Evolutionary conservation across 805 yeast species (phyloP).

Genomic region (Candida jianshihensis): DNA sequence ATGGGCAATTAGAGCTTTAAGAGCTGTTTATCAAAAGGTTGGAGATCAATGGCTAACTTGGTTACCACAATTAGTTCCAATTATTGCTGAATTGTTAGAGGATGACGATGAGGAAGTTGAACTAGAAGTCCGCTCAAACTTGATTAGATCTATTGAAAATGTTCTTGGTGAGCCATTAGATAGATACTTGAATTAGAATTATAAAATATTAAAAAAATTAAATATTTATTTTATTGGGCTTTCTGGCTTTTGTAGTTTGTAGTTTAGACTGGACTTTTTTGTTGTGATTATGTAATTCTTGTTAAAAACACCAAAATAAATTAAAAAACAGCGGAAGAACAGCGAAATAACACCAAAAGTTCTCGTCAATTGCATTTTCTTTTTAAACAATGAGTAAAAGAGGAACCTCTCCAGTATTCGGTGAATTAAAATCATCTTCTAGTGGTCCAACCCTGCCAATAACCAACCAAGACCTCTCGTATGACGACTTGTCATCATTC

Average conservation of each 20-base stretch:
- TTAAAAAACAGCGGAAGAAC: too few species aligned
- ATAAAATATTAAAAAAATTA: not conserved
- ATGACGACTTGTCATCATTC: constrained; percentile 18
- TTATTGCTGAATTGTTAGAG: constrained; percentile 90
- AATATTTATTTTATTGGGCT: not conserved
- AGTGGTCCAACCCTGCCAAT: constrained; percentile 12
- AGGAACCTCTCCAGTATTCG: not conserved
- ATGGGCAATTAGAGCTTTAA: constrained; percentile 78
- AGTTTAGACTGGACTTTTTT: too few species aligned
- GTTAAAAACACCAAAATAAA: too few species aligned
- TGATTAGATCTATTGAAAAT: constrained; percentile 85
- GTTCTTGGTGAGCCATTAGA: constrained; percentile 95
- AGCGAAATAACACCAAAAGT: too few species aligned
- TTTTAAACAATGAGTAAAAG: constrained; percentile 5
- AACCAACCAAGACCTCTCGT: constrained; percentile 10
- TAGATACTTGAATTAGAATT: constrained; percentile 49
- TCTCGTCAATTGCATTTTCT: too few species aligned
- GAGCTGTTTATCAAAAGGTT: constrained; percentile 77
- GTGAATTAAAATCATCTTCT: constrained; percentile 1
- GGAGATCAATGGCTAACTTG: constrained; percentile 92
- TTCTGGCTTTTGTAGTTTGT: not conserved
- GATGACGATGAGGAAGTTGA: constrained; percentile 95
- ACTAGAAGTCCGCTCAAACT: constrained; percentile 80
- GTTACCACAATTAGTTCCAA: constrained; percentile 91
- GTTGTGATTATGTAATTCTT: too few species aligned